Percentiles rank a stretch among this genome's conserved stretches.
phyloP scores from a whole-genome alignment of 495 filamentous ascomycete species.

The Pyronema domesticum region DNA sequence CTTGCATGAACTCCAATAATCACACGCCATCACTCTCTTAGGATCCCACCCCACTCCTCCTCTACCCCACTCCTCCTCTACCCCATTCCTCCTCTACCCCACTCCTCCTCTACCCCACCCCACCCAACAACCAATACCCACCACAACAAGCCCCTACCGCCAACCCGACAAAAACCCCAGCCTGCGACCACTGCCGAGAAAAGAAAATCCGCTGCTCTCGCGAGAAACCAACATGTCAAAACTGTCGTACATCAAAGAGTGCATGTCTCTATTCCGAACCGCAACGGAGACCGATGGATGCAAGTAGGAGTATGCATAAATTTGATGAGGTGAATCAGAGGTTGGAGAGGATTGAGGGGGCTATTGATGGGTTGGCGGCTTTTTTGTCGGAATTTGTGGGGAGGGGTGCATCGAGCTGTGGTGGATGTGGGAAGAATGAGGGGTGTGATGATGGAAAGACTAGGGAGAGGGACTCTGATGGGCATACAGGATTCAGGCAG shows the following conservation, averaged over 20 bases:
- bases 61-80: no score
- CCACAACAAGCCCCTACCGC: no score
- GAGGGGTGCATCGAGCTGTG: not conserved
- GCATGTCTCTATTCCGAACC: slow-evolving; percentile 18
- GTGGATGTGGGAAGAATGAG: not conserved
- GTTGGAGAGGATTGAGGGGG: not conserved
- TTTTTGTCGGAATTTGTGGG: no score
- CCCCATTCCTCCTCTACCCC: no score
- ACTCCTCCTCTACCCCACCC: no score
- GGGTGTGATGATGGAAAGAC: not conserved
- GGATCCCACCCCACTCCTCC: no score
- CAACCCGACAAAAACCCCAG: slow-evolving; percentile 18
- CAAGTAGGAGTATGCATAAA: slow-evolving; percentile 17
- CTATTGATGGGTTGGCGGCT: not conserved
- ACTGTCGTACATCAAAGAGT: slow-evolving; percentile 20
- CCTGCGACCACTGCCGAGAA: slow-evolving; percentile 22
- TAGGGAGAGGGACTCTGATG: not conserved
- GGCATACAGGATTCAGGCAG: not conserved
- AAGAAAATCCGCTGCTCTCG: slow-evolving; percentile 18
- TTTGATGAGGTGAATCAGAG: slow-evolving; percentile 15
- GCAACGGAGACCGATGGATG: slow-evolving; percentile 21
- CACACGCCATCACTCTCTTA: no score
- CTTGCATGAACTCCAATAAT: no score
- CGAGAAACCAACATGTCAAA: slow-evolving; percentile 18
- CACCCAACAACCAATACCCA: no score